phyloP scores from a whole-genome alignment of 495 filamentous ascomycete genomes.

The Neurospora sp. region DNA sequence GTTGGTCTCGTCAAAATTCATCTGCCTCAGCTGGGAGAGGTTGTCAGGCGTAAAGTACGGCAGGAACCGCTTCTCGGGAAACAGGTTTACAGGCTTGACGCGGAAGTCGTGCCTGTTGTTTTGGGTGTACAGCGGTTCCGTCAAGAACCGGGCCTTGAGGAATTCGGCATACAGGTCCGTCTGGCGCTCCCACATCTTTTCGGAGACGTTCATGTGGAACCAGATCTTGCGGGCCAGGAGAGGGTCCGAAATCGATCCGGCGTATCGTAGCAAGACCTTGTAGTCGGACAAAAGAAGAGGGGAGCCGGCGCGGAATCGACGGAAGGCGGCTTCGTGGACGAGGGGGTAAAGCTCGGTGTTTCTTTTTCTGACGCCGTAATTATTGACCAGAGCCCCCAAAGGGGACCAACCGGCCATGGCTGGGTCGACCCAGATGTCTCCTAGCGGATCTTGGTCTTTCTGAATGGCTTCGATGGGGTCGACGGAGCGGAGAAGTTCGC shows the following conservation, averaged over 20 bases:
- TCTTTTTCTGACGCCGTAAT: slow-evolving; percentile 21
- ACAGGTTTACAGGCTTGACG: slow-evolving; percentile 21
- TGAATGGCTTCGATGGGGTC: slow-evolving; percentile 20
- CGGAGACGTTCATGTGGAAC: slow-evolving; percentile 2
- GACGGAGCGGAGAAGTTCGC: slow-evolving; percentile 25
- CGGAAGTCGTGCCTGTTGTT: slow-evolving; percentile 18
- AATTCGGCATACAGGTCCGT: slow-evolving; percentile 18
- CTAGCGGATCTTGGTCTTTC: slow-evolving; percentile 15
- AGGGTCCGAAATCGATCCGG: slow-evolving; percentile 24
- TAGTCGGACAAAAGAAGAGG: slow-evolving; percentile 20
- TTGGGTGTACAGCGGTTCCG: slow-evolving; percentile 24
- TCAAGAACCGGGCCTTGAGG: slow-evolving; percentile 26
- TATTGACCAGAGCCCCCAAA: slow-evolving; percentile 17
- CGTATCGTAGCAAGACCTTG: slow-evolving; percentile 20
- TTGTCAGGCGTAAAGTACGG: neutral
- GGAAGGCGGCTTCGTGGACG: slow-evolving; percentile 10
- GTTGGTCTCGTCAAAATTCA: slow-evolving; percentile 6
- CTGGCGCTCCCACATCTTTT: slow-evolving; percentile 8
- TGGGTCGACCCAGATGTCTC: slow-evolving; percentile 8
- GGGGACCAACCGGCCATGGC: slow-evolving; percentile 18
- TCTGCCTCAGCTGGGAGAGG: slow-evolving; percentile 6
- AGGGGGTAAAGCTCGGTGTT: slow-evolving; percentile 14
- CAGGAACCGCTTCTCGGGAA: slow-evolving; percentile 6
- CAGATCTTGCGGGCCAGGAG: slow-evolving; percentile 10
- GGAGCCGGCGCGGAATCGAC: slow-evolving; percentile 14